Base-by-base conservation (phyloP, 2,329 filamentous ascomycete species). In the Fusarium euwallaceae region DNA sequence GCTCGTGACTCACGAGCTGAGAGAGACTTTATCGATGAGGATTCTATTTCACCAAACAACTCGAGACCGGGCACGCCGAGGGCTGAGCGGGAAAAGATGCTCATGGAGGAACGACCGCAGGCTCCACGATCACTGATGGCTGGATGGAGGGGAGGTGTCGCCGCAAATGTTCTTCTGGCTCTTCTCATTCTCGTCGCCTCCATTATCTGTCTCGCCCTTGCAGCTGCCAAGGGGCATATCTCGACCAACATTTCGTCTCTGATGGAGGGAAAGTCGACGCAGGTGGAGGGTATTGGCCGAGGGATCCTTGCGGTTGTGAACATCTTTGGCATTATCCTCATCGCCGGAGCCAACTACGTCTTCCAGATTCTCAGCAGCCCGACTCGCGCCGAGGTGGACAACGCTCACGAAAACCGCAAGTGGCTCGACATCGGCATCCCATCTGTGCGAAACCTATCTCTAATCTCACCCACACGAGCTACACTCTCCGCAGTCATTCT, bases 351-450 rank as follows among this genome's bases (percentile, higher is more conserved):
- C 12, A 89, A 88, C 80, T 90, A 89, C 75, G 82, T 84, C 43
- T 87, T 88, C 67, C 88, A 90, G 78, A 82, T 88, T n/a, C 84
- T 90, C 14, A 84, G 82, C 74, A 89, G 88, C 72, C 88, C 88
- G 7, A 89, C 87, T 9, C 83, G 88, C 45, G 78, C 78, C 12
- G 88, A 90, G 73, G 77, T 90, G 10, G 81, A 84, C 32, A 78
- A 73, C 14, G 88, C 88, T 6, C 88, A 90, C 72, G 80, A 79
- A 12, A 81, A 79, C 37, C 83, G 81, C 72, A 80, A 77, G 53
- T 89, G 87, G 88, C 78, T 90, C 61, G 87, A 90, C 69, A 86
- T 90, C 32, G 88, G 88, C 8, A 82, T 89, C 20, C 86, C 88
- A 8, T 89, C 88, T 12, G 61, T 89, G 32, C 84, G 87, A 59